These are phyloP conservation scores for Ramularia collo-cygni DNA, from an alignment of 2,329 filamentous ascomycete genomes.

Conservation along the genomic window DNA sequence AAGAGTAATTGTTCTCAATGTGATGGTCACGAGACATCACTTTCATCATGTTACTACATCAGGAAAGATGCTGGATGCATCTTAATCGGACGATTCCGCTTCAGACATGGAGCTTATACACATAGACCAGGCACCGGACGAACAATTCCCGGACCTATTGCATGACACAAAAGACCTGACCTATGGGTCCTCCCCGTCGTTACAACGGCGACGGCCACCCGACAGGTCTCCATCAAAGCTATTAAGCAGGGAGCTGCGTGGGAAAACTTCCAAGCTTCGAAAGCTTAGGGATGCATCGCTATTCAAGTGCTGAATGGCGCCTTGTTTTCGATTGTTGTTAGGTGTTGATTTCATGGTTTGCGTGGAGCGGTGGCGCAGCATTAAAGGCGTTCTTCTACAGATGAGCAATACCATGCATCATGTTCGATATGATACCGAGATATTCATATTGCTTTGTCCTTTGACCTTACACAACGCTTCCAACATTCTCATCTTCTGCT, in stretches of 20 bases:
- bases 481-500: too few species aligned
- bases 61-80: neutral
- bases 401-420: too few species aligned
- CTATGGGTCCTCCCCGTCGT: neutral
- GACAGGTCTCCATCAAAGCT: too few species aligned
- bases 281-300: slow-evolving; percentile 12
- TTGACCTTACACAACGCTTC: too few species aligned
- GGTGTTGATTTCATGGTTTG: neutral
- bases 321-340: slow-evolving; percentile 4
- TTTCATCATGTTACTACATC: too few species aligned
- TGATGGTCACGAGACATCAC: too few species aligned
- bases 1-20: slow-evolving; percentile 1
- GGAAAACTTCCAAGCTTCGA: slow-evolving; percentile 2
- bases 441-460: too few species aligned
- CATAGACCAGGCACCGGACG: slow-evolving; percentile 1
- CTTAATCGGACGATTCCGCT: neutral
- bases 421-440: too few species aligned
- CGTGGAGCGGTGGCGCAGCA: slow-evolving; percentile 1
- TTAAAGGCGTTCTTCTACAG: neutral
- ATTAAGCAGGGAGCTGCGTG: too few species aligned
- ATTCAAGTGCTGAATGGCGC: slow-evolving; percentile 29
- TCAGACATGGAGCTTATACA: neutral
- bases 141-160: neutral
- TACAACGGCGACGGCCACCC: neutral
- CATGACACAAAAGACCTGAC: neutral